phyloP scores from a whole-genome alignment of 768 basidiomycete species.

The Baorangia bicolor region DNA sequence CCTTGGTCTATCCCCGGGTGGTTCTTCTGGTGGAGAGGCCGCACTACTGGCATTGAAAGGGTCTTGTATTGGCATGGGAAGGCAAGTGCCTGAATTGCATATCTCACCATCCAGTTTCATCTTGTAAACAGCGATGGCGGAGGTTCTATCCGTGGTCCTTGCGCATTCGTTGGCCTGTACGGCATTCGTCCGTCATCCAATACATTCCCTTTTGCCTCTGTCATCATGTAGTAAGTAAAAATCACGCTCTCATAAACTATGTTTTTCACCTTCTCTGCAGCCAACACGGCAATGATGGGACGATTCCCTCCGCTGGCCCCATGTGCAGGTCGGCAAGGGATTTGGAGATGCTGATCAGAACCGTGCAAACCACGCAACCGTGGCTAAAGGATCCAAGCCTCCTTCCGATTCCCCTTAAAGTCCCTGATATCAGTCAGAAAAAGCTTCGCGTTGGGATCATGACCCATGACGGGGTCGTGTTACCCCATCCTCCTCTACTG shows the following conservation, averaged over 20 bases:
- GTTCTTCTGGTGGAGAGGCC: conserved; percentile 54
- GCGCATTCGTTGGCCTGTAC: conserved; percentile 38
- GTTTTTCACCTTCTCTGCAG: conserved; percentile 15
- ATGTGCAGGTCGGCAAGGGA: conserved; percentile 31
- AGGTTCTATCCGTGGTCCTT: conserved; percentile 40
- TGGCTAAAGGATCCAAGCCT: conserved; percentile 41
- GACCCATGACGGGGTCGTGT: conserved; percentile 37
- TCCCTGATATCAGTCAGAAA: conserved; percentile 26
- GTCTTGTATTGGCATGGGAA: conserved; percentile 45
- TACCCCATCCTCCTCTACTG: conserved; percentile 41
- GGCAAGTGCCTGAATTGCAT: conserved; percentile 21
- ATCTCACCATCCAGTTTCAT: not conserved
- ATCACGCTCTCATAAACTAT: not conserved
- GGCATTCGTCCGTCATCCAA: conserved; percentile 39
- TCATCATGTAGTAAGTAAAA: conserved; percentile 21
- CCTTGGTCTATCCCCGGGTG: conserved; percentile 43
- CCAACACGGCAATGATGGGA: conserved; percentile 27
- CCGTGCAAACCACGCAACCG: conserved; percentile 34
- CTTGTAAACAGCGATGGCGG: conserved; percentile 29
- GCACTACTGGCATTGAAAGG: conserved; percentile 48
- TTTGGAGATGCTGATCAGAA: conserved; percentile 20
- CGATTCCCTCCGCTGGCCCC: conserved; percentile 14
- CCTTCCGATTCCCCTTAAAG: conserved; percentile 28
- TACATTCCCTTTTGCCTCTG: conserved; percentile 25
- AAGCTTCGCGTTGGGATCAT: conserved; percentile 31